These are phyloP conservation scores for Pythium angustatum DNA, from an alignment of 352 stramenopile genomes.

Conservation along the genomic window DNA sequence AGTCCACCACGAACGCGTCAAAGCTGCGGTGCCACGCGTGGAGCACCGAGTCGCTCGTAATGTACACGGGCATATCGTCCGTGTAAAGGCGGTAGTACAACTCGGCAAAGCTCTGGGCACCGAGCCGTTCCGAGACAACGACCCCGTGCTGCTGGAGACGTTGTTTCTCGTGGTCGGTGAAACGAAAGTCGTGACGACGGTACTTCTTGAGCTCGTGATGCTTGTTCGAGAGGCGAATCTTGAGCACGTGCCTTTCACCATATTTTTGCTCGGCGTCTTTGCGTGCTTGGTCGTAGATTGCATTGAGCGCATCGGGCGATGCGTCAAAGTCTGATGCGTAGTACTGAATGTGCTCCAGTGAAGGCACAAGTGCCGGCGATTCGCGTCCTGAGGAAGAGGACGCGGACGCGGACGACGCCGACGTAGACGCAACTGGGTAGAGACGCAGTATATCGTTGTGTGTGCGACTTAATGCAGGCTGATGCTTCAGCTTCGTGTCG, in stretches of 20 bases:
- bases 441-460: not conserved
- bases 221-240: conserved; percentile 8
- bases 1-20: conserved; percentile 28
- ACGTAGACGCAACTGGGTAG: not conserved
- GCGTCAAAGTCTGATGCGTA: not conserved
- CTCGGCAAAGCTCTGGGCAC: conserved; percentile 29
- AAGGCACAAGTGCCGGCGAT: not conserved
- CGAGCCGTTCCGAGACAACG: conserved; percentile 26
- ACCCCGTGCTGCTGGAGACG: conserved; percentile 22
- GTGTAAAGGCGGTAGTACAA: conserved; percentile 32
- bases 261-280: not conserved
- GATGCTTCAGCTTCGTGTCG: not conserved
- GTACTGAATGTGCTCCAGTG: not conserved
- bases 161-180: conserved; percentile 15
- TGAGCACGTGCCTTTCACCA: not conserved
- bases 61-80: conserved; percentile 35
- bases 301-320: not conserved
- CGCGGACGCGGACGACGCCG: too few relatives aligned
- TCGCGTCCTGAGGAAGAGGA: not conserved
- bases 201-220: conserved; percentile 25
- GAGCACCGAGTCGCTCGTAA: conserved; percentile 36
- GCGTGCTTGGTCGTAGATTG: not conserved
- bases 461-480: not conserved
- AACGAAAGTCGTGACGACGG: conserved; percentile 28
- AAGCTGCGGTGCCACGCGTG: conserved; percentile 38